phyloP scores from a whole-genome alignment of 1,284 basidiomycete species.

The Trametes versicolor region DNA sequence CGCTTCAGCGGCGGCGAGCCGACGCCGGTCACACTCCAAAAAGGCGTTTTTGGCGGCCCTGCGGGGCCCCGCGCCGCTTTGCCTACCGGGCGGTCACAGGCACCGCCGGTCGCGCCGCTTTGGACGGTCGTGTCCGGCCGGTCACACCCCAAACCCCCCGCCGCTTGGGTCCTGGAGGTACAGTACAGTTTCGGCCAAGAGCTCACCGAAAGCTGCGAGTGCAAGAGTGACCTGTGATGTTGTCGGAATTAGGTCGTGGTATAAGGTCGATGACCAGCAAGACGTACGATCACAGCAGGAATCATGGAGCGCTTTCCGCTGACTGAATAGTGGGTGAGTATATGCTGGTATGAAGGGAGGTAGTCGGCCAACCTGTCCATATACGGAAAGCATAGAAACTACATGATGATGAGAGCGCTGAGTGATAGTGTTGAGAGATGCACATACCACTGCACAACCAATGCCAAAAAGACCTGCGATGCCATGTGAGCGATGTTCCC shows the following conservation, averaged over 20 bases:
- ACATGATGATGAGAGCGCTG: neutral
- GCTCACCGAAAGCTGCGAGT: slow-evolving; percentile 28
- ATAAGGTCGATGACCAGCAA: neutral
- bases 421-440: neutral
- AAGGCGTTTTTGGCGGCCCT: too few species aligned
- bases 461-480: slow-evolving; percentile 43
- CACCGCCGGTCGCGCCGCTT: too few species aligned
- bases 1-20: too few species aligned
- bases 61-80: too few species aligned
- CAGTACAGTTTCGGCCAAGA: neutral
- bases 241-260: neutral
- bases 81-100: too few species aligned
- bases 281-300: slow-evolving; percentile 30
- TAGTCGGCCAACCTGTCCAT: slow-evolving; percentile 40
- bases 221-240: slow-evolving; percentile 17
- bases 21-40: too few species aligned
- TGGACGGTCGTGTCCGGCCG: too few species aligned
- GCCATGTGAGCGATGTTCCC: neutral
- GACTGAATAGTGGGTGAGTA: slow-evolving; percentile 14
- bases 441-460: slow-evolving; percentile 47
- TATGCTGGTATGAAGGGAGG: neutral
- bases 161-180: too few species aligned
- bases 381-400: slow-evolving; percentile 49
- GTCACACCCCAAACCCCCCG: too few species aligned
- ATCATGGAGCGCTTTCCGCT: slow-evolving; percentile 27